Evolutionary conservation across 768 basidiomycete species (phyloP).

Genomic region (Mycena albidolilacea): DNA sequence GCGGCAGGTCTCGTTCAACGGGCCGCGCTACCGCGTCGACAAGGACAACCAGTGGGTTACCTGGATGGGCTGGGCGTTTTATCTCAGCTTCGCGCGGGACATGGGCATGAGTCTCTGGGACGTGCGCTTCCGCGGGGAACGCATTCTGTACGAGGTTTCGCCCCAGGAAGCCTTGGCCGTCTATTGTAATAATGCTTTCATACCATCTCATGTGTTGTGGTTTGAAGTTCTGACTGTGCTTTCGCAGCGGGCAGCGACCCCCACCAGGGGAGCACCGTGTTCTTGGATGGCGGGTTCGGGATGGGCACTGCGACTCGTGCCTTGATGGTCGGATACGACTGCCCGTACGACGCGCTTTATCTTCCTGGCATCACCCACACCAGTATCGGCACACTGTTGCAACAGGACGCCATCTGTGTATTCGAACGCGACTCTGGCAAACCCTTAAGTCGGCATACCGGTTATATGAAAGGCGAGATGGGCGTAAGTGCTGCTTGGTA

Average conservation of each 20-base stretch:
- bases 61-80: conserved; percentile 80
- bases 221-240: not conserved
- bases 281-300: conserved; percentile 75
- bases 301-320: conserved; percentile 73
- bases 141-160: conserved; percentile 73
- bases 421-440: conserved; percentile 74
- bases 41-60: conserved; percentile 65
- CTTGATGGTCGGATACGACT: conserved; percentile 78
- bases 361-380: conserved; percentile 72
- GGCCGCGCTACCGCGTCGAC: conserved; percentile 72
- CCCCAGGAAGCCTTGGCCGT: conserved; percentile 77
- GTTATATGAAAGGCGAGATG: conserved; percentile 67
- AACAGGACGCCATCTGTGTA: conserved; percentile 72
- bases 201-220: not conserved
- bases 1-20: conserved; percentile 72
- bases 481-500: conserved; percentile 46
- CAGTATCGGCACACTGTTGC: conserved; percentile 57
- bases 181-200: conserved; percentile 58
- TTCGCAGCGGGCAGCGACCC: conserved; percentile 71
- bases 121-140: conserved; percentile 68
- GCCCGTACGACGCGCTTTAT: conserved; percentile 72
- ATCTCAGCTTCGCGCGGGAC: conserved; percentile 74
- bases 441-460: conserved; percentile 72
- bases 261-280: conserved; percentile 71
- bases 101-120: conserved; percentile 78